Evolutionary conservation across 495 filamentous ascomycete species (phyloP).

Genomic region (Rhypophila decipiens): DNA sequence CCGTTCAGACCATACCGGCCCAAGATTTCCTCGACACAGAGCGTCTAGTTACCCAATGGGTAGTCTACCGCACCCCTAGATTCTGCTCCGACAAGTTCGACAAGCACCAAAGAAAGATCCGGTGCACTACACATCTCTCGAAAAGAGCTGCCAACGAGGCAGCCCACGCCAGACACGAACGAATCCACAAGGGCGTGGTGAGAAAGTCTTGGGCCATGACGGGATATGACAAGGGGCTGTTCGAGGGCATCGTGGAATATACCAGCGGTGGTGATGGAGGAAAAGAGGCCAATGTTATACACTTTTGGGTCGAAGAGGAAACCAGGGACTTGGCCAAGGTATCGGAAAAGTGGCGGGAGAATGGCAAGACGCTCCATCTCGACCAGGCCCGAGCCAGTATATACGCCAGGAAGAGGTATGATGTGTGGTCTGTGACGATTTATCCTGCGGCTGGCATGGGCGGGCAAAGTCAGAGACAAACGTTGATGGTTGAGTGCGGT

Average conservation of each 20-base stretch:
- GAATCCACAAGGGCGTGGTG: not conserved
- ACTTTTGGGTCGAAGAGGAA: constrained; percentile 6
- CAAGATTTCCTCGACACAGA: not conserved
- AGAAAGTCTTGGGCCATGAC: not conserved
- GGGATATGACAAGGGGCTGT: not conserved
- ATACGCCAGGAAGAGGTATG: constrained; percentile 10
- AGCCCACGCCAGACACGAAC: not conserved
- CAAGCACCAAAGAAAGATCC: not conserved
- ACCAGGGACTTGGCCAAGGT: not conserved
- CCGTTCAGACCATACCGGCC: not conserved
- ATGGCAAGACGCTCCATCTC: not conserved
- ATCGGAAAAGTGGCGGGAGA: not conserved
- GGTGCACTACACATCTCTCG: not conserved
- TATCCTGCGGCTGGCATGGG: not conserved
- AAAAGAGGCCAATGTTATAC: not conserved
- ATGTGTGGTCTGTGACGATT: constrained; percentile 10
- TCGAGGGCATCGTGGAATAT: not conserved
- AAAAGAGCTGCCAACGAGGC: not conserved
- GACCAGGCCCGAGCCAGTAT: constrained; percentile 1
- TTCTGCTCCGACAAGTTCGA: not conserved
- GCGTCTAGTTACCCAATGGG: not conserved
- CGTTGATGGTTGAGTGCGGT: not conserved
- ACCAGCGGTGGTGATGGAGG: no score
- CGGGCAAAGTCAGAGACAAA: not conserved
- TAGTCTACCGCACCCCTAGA: not conserved